These are phyloP conservation scores for Rhododendron simsii DNA, from an alignment of 148 eudicot species.

Conservation along the genomic window DNA sequence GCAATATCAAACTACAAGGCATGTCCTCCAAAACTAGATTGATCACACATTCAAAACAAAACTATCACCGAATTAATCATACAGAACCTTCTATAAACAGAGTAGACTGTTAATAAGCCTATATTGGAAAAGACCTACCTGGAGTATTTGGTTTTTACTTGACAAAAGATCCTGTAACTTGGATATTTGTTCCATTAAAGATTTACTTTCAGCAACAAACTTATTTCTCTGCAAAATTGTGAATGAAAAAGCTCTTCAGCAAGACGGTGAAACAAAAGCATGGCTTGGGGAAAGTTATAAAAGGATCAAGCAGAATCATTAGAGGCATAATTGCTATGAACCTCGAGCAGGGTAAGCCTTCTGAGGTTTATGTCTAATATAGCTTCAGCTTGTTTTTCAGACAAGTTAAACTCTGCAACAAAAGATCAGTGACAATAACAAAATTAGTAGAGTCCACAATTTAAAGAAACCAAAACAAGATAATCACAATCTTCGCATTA, in stretches of 20 bases:
- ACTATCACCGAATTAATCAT: background rate
- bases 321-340: slow-evolving; percentile 12
- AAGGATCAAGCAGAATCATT: background rate
- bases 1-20: background rate
- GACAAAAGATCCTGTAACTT: slow-evolving; percentile 74
- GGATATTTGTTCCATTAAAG: slow-evolving; percentile 67
- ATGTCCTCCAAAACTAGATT: background rate
- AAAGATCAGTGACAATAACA: slow-evolving; percentile 4
- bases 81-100: background rate
- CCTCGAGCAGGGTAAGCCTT: slow-evolving; percentile 87
- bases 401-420: slow-evolving; percentile 65
- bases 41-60: background rate
- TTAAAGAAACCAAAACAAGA: slow-evolving; percentile 2
- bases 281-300: background rate
- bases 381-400: slow-evolving; percentile 96
- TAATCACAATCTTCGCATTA: background rate
- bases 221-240: slow-evolving; percentile 61
- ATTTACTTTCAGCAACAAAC: slow-evolving; percentile 67
- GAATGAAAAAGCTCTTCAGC: slow-evolving; percentile 1
- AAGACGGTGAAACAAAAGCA: background rate
- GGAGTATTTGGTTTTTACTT: slow-evolving; percentile 72
- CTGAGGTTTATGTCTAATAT: slow-evolving; percentile 88
- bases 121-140: slow-evolving; percentile 42
- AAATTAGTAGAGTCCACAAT: background rate
- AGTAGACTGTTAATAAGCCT: background rate